Evolutionary conservation across 2,329 filamentous ascomycete species (phyloP).

Genomic region (Colletotrichum sp.): DNA sequence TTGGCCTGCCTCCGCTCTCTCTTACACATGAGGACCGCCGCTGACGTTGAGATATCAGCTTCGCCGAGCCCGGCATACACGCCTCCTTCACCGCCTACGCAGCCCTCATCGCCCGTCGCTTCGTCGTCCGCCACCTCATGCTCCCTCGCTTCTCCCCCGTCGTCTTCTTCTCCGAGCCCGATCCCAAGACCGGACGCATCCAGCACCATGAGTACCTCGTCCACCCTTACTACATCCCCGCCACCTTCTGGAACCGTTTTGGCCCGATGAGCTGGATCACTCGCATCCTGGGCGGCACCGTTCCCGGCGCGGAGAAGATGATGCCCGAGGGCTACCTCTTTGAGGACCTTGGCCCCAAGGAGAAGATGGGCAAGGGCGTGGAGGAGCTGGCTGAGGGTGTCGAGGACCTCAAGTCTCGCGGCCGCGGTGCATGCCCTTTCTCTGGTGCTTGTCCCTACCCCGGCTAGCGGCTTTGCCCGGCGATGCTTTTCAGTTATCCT

Average conservation of each 20-base stretch:
- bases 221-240: conserved; percentile 68
- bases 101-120: conserved; percentile 56
- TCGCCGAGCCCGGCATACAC: conserved; percentile 45
- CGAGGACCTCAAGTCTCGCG: conserved; percentile 1
- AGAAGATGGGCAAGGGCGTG: conserved; percentile 56
- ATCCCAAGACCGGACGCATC: conserved; percentile 59
- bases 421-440: conserved; percentile 15
- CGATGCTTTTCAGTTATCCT: neutral
- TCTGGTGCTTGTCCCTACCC: neutral
- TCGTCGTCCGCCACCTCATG: conserved; percentile 60
- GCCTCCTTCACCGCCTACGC: conserved; percentile 38
- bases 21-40: neutral
- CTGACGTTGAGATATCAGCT: conserved; percentile 33
- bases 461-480: neutral
- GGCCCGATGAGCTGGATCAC: conserved; percentile 58
- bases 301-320: conserved; percentile 49
- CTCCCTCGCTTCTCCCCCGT: conserved; percentile 59
- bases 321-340: conserved; percentile 57
- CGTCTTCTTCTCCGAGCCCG: conserved; percentile 47
- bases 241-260: conserved; percentile 67
- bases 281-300: conserved; percentile 44
- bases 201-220: conserved; percentile 58
- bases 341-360: conserved; percentile 66
- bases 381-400: conserved; percentile 45
- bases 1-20: neutral